Conservation (phyloP, 495 filamentous ascomycete species). For the Wilcoxina mikolae region DNA sequence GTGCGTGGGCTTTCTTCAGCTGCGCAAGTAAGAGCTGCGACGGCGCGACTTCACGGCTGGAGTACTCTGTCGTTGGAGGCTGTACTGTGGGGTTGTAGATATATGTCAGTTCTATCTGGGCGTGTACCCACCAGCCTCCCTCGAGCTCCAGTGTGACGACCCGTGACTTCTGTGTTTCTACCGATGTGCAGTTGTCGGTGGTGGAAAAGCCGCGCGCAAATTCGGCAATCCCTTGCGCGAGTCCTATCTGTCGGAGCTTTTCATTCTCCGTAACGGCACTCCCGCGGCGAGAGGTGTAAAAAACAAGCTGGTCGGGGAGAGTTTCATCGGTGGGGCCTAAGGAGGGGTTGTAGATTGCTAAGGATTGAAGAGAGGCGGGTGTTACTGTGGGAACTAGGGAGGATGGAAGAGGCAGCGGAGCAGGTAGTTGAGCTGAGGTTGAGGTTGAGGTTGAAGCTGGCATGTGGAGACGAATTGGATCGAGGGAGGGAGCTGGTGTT, state of each 20-base stretch:
- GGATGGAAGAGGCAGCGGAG: slow-evolving; percentile 18
- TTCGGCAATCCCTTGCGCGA: slow-evolving; percentile 92
- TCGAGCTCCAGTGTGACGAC: slow-evolving; percentile 75
- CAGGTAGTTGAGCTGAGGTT: slow-evolving; percentile 12
- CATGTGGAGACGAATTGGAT: slow-evolving; percentile 31
- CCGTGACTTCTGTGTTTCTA: slow-evolving; percentile 79
- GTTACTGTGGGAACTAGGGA: slow-evolving; percentile 34
- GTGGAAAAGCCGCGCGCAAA: slow-evolving; percentile 76
- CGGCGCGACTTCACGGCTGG: slow-evolving; percentile 76
- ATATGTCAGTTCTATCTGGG: slow-evolving; percentile 24
- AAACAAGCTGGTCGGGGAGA: slow-evolving; percentile 77
- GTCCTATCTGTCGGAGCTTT: slow-evolving; percentile 77
- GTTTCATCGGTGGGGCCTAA: slow-evolving; percentile 82
- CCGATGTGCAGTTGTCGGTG: slow-evolving; percentile 57
- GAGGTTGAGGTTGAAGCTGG: slow-evolving; percentile 26
- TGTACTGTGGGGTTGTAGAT: slow-evolving; percentile 28
- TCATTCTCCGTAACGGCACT: slow-evolving; percentile 46
- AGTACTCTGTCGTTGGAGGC: slow-evolving; percentile 49
- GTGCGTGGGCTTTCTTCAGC: slow-evolving; percentile 61
- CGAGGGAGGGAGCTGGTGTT: too few relatives aligned
- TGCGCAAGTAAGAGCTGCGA: slow-evolving; percentile 63
- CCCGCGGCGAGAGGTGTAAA: slow-evolving; percentile 55
- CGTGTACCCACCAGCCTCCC: slow-evolving; percentile 74
- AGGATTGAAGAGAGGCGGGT: slow-evolving; percentile 73
- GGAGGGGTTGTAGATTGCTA: slow-evolving; percentile 87